These are phyloP conservation scores for Musa itinerans DNA, from an alignment of 176 grass and related monocot species.

Conservation along the genomic window DNA sequence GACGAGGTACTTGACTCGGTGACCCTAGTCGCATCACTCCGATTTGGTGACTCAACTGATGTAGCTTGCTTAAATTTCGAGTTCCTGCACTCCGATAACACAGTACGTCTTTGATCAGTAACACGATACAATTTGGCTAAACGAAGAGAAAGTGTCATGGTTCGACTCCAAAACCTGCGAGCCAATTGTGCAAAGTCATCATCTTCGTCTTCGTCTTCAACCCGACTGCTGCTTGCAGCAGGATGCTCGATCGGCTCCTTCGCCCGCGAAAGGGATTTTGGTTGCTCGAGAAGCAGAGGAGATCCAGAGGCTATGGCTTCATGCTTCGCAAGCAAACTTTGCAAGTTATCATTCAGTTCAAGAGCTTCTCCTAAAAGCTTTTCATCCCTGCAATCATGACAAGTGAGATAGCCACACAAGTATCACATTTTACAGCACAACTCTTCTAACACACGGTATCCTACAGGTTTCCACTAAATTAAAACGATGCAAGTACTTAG, in stretches of 20 bases:
- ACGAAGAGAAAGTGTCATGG: neutral
- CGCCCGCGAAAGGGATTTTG: constrained; percentile 19
- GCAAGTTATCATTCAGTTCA: constrained; percentile 64
- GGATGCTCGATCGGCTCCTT: constrained; percentile 19
- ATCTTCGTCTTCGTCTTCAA: constrained; percentile 33
- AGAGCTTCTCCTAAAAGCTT: constrained; percentile 72
- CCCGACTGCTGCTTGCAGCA: constrained; percentile 23
- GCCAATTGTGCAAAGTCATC: constrained; percentile 74
- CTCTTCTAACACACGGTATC: too few relatives aligned
- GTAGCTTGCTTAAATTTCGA: constrained; percentile 19
- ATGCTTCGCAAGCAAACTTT: constrained; percentile 63
- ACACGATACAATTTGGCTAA: neutral
- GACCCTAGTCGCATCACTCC: constrained; percentile 41
- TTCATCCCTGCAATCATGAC: constrained; percentile 43
- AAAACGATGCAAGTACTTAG: too few relatives aligned
- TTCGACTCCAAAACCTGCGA: constrained; percentile 43
- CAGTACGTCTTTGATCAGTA: neutral
- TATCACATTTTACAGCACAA: too few relatives aligned
- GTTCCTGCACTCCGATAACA: constrained; percentile 21
- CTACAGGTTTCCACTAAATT: too few relatives aligned
- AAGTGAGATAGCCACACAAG: neutral
- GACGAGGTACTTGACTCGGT: constrained; percentile 28
- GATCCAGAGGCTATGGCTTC: constrained; percentile 44
- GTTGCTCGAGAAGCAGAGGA: constrained; percentile 41
- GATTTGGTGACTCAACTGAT: constrained; percentile 23